Conservation (phyloP, 2,329 filamentous ascomycete genomes). For the Purpureocillium lavendulum region DNA sequence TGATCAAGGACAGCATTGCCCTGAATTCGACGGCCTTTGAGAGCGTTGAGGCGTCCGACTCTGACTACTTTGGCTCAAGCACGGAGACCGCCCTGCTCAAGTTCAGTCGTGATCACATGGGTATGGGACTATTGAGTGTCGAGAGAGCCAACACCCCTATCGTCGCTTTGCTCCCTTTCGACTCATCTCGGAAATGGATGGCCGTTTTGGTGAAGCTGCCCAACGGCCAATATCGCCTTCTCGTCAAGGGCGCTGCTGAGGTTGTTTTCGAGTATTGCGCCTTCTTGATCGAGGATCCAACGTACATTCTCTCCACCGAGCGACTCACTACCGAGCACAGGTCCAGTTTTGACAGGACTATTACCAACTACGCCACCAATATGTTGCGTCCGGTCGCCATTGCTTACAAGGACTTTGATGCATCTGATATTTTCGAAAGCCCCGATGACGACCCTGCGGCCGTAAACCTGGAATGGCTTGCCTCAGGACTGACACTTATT, state of each 20-base stretch:
- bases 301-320: conserved; percentile 16
- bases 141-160: conserved; percentile 37
- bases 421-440: conserved; percentile 56
- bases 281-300: conserved; percentile 36
- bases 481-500: conserved; percentile 39
- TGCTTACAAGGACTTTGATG: conserved; percentile 64
- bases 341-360: conserved; percentile 21
- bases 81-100: conserved; percentile 46
- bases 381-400: conserved; percentile 70
- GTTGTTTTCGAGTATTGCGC: conserved; percentile 40
- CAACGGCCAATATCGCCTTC: conserved; percentile 37
- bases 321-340: conserved; percentile 22
- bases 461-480: conserved; percentile 28
- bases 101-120: conserved; percentile 40
- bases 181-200: conserved; percentile 48
- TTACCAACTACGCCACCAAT: conserved; percentile 50
- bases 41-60: conserved; percentile 24
- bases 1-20: conserved; percentile 31
- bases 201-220: conserved; percentile 41
- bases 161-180: conserved; percentile 43
- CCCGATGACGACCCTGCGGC: conserved; percentile 22
- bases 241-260: conserved; percentile 51
- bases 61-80: conserved; percentile 43
- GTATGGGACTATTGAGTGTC: conserved; percentile 33
- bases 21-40: conserved; percentile 48